Conservation (phyloP, 345 rosid species). For the Punica granatum region DNA sequence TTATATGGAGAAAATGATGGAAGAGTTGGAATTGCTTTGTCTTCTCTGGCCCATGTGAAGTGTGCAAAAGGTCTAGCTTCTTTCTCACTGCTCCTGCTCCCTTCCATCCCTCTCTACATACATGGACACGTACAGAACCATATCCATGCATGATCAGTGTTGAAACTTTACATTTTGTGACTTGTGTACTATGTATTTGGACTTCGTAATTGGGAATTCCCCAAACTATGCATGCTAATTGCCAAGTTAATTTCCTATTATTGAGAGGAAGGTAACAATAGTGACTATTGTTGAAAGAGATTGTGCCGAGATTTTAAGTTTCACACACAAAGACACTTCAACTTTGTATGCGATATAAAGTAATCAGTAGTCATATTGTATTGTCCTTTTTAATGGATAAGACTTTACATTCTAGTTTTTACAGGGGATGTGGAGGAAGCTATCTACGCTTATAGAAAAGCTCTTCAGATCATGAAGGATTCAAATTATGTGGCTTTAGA, state of each 20-base stretch:
- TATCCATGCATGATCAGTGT: background rate
- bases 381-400: background rate
- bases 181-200: background rate
- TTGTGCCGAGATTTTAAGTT: background rate
- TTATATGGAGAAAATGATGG: slow-evolving; percentile 64
- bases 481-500: slow-evolving; percentile 52
- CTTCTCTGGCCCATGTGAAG: slow-evolving; percentile 71
- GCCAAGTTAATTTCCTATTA: background rate
- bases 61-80: slow-evolving; percentile 57
- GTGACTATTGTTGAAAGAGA: background rate
- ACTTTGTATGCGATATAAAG: background rate
- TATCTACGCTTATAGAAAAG: slow-evolving; percentile 51
- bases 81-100: background rate
- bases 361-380: background rate
- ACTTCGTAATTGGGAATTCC: background rate
- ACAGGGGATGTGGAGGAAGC: slow-evolving; percentile 74
- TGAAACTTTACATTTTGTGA: background rate
- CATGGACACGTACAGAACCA: background rate
- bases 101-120: background rate
- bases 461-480: slow-evolving; percentile 54
- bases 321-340: background rate
- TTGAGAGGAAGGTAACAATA: background rate
- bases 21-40: slow-evolving; percentile 74
- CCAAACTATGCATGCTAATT: background rate
- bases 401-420: background rate